A percentile compares a stretch with the other conserved stretches of the same genome.
These are phyloP conservation scores for Globisporangium barbulae DNA, from an alignment of 352 stramenopile genomes.

Conservation along the genomic window DNA sequence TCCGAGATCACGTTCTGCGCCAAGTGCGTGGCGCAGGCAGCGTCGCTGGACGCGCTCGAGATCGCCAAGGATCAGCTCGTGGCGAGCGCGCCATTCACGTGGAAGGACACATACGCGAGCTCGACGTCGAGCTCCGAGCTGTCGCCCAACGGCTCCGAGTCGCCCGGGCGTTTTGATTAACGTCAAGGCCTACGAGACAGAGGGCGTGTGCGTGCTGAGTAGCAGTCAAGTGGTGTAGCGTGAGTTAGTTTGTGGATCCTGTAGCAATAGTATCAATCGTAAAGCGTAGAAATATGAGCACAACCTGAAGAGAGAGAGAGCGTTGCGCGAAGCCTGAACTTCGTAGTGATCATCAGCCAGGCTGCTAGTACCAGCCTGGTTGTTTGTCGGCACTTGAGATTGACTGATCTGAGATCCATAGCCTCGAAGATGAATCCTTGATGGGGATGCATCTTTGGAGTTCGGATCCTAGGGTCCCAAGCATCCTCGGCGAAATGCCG, in stretches of 20 bases:
- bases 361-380: neutral
- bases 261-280: neutral
- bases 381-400: neutral
- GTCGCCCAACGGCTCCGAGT: conserved; percentile 8
- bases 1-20: conserved; percentile 40
- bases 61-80: conserved; percentile 33
- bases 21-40: conserved; percentile 29
- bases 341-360: neutral
- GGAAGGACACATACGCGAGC: conserved; percentile 10
- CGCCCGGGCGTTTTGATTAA: neutral
- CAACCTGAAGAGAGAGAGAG: neutral
- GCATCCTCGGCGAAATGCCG: neutral
- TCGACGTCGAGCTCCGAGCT: conserved; percentile 14
- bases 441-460: neutral
- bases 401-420: neutral
- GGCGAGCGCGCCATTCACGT: conserved; percentile 16
- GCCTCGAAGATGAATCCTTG: neutral
- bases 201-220: neutral
- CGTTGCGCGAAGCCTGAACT: neutral
- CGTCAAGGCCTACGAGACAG: no score
- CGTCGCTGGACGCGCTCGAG: conserved; percentile 25
- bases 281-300: neutral
- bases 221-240: neutral
- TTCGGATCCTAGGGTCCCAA: no score
- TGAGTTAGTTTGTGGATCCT: neutral